Conservation (phyloP, 176 grass and related monocot genomes). For the Triticum monococcum region DNA sequence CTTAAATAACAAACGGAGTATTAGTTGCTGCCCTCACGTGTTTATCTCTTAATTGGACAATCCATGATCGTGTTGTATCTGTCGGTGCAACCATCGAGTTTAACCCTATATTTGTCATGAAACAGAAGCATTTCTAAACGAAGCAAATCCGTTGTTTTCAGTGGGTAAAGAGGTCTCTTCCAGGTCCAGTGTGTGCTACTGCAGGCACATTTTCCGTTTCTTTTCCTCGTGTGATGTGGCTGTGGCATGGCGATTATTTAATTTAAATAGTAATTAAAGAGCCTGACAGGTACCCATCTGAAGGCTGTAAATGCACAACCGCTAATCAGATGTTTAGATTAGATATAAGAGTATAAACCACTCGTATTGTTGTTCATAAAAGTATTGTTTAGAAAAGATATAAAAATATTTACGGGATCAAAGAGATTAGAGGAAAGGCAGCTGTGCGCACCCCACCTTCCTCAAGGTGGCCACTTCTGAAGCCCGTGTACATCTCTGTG, state of each 20-base stretch:
- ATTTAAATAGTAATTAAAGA: no score
- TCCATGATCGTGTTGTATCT: neutral
- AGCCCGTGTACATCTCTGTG: no score
- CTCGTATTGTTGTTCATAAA: neutral
- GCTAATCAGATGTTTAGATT: no score
- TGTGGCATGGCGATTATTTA: no score
- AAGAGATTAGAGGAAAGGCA: neutral
- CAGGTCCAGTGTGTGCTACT: neutral
- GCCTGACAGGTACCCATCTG: no score
- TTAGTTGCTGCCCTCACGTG: neutral
- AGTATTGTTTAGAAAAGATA: no score
- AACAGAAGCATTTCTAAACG: no score
- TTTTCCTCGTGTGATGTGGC: no score
- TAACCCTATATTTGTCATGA: neutral
- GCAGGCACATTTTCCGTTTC: neutral
- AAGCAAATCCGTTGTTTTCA: no score
- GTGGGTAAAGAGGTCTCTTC: no score
- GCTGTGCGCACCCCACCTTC: neutral
- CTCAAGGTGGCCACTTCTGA: neutral
- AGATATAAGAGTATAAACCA: neutral
- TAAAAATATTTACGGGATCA: neutral
- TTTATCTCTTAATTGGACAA: neutral
- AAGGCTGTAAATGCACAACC: neutral
- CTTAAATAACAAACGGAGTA: neutral
- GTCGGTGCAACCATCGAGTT: neutral